phyloP scores from a whole-genome alignment of 208 protist species.

The Naegleria gruberi region DNA sequence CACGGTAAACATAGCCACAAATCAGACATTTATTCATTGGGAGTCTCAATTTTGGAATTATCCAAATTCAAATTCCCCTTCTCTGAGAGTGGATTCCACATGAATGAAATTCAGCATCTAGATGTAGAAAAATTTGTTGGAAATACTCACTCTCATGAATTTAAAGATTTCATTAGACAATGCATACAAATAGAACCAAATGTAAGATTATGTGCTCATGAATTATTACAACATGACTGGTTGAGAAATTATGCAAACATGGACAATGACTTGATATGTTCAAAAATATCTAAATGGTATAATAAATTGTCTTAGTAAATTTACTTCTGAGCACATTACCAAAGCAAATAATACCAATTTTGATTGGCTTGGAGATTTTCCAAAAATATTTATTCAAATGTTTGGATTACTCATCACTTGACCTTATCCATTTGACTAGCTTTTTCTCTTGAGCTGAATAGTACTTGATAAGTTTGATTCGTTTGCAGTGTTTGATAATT shows the following conservation, averaged over 20 bases:
- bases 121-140: background rate
- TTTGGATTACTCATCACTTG: background rate
- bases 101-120: background rate
- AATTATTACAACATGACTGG: background rate
- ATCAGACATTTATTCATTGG: background rate
- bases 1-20: background rate
- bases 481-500: background rate
- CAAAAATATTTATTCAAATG: too few relatives aligned
- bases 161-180: background rate
- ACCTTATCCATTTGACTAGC: background rate
- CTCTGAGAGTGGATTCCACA: background rate
- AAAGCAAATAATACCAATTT: too few relatives aligned
- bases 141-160: background rate
- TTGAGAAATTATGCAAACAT: background rate
- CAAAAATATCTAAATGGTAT: background rate
- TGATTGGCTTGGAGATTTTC: too few relatives aligned
- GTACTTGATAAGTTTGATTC: background rate
- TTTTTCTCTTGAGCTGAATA: background rate
- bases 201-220: background rate
- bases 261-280: background rate
- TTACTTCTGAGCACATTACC: too few relatives aligned
- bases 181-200: background rate
- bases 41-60: background rate
- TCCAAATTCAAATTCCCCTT: background rate
- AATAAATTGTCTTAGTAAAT: background rate